A percentile compares a stretch with the other conserved stretches of the same genome.
Evolutionary conservation across 1,139 yeast species (phyloP).

Genomic region (Eremothecium coryli): DNA sequence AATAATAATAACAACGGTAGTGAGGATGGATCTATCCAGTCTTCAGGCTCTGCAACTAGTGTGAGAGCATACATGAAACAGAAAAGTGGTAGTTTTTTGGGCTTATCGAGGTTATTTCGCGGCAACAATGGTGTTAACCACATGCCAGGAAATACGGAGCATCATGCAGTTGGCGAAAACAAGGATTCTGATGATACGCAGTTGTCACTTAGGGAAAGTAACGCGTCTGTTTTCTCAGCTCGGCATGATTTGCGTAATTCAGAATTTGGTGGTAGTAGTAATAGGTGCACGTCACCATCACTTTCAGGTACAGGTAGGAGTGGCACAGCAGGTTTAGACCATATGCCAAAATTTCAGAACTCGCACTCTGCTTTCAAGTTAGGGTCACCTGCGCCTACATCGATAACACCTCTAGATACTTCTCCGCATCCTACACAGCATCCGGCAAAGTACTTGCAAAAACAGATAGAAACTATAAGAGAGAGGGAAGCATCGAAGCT

Average conservation of each 20-base stretch:
- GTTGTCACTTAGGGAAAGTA: conserved; percentile 1
- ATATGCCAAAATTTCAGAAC: too few species aligned
- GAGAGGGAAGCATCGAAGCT: conserved; percentile 8
- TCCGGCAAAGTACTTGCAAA: conserved; percentile 23
- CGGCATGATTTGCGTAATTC: too few species aligned
- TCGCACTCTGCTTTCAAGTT: too few species aligned
- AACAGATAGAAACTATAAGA: conserved; percentile 15
- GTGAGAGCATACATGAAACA: neutral
- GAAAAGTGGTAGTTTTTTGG: conserved; percentile 7
- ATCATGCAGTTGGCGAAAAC: conserved; percentile 1
- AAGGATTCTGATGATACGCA: conserved; percentile 5
- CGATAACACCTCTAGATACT: too few species aligned
- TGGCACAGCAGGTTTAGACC: too few species aligned
- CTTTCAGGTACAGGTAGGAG: too few species aligned
- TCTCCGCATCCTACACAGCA: conserved; percentile 21
- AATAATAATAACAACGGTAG: neutral
- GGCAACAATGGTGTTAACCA: conserved; percentile 6
- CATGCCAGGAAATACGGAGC: neutral
- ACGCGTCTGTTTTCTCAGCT: neutral
- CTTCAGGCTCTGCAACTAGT: neutral
- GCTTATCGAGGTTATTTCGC: conserved; percentile 7
- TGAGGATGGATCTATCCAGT: neutral
- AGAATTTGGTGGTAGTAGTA: neutral
- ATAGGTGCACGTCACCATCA: too few species aligned
- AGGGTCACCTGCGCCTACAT: too few species aligned